Evolutionary conservation across 176 grass and related monocot species (phyloP), one percentile per base, ranked within the genome.

Genomic region (Phragmites australis): DNA sequence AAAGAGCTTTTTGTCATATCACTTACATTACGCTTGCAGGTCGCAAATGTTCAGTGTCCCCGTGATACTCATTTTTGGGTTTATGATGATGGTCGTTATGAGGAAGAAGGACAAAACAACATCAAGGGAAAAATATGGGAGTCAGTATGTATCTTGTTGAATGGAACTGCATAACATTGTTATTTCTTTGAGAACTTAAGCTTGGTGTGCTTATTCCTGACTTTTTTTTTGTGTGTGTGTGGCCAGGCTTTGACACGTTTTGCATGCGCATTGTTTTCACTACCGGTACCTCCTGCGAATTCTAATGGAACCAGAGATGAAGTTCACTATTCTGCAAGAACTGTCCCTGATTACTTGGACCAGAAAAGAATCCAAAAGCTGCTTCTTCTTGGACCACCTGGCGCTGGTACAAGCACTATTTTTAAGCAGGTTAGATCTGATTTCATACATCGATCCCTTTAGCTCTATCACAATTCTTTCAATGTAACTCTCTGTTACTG

Each of bases 31-130:
- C 85, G 55, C 39, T 49, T 77, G 47, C 86, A 98, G 96, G 32
- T 98, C 80, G 90, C 92, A 84, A 74, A 84, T 84, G 96, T 98
- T 65, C 96, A 95, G 39, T 98, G 96, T 42, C 92, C 96, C 31
- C 90, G 88, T 60, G 96, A 89, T 77, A 98, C 92, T 45, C 96
- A 98, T 77, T 98, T 98, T 83, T 98, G 96, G 96, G 96, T 98
- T 57, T 98, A 98, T 79, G 86, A 94, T 70, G 96, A 95, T 65
- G 96, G 96, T 56, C 74, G 84, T 23, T 98, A 93, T 16, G 96
- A 98, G 78, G 96, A 98, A 86, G 96, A 98, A 91, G 96, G 96
- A 19, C 96, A 98, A 76, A 98, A 98, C 65, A 95, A 98, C 57
- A 98, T 98, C 70, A 98, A 89, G 84, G 96, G 96, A 46, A 93